phyloP scores from a whole-genome alignment of 2,329 filamentous ascomycete genomes.

The Aspergillus proliferans region DNA sequence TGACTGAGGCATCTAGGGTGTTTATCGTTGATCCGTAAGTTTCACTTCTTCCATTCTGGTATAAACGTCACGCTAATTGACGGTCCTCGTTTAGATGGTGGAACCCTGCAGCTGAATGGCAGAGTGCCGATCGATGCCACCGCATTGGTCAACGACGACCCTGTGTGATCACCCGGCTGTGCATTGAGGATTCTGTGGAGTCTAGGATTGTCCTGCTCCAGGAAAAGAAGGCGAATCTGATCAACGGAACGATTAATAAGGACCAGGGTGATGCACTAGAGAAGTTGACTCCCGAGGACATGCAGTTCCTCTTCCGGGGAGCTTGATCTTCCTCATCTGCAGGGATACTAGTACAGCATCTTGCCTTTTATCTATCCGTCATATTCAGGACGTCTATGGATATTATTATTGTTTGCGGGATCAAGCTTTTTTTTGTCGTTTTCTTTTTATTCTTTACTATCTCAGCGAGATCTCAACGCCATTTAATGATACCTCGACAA shows the following conservation, averaged over 20 bases:
- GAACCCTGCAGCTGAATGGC: conserved; percentile 99
- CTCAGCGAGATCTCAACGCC: neutral
- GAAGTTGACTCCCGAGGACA: conserved; percentile 80
- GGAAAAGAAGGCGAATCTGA: conserved; percentile 98
- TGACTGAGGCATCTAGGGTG: conserved; percentile 89
- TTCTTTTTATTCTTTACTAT: no score
- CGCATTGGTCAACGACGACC: conserved; percentile 92
- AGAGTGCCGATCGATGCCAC: conserved; percentile 88
- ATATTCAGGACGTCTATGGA: neutral
- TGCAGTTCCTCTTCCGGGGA: conserved; percentile 93
- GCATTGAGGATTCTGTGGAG: conserved; percentile 95
- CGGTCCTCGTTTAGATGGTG: conserved; percentile 64
- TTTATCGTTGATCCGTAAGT: conserved; percentile 94
- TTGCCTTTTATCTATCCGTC: neutral
- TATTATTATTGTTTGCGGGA: neutral
- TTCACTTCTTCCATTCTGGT: neutral
- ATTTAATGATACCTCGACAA: no score
- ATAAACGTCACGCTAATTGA: conserved; percentile 8
- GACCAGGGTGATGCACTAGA: conserved; percentile 81
- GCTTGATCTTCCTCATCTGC: conserved; percentile 32
- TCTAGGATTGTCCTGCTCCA: conserved; percentile 91
- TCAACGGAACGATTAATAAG: conserved; percentile 91
- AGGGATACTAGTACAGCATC: neutral
- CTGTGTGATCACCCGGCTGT: conserved; percentile 87
- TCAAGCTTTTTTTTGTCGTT: neutral